phyloP scores from a whole-genome alignment of 2,329 filamentous ascomycete species.

The Geosmithia flava region DNA sequence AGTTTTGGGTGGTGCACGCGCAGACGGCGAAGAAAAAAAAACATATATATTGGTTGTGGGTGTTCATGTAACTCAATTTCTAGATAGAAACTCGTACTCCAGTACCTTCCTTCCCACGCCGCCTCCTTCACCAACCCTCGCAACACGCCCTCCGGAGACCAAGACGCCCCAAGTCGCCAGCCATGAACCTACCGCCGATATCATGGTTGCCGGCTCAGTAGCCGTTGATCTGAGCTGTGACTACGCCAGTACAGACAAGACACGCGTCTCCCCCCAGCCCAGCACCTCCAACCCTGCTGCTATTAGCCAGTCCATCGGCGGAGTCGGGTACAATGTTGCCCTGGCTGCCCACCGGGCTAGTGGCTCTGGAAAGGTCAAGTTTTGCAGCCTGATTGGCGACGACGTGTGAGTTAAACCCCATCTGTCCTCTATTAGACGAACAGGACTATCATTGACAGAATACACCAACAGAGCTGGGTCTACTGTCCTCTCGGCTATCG shows the following conservation, averaged over 20 bases:
- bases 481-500: constrained; percentile 56
- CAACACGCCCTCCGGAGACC: background rate
- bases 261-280: constrained; percentile 31
- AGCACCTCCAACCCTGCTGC: constrained; percentile 78
- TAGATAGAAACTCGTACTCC: constrained; percentile 14
- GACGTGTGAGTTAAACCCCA: constrained; percentile 43
- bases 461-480: constrained; percentile 47
- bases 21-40: constrained; percentile 9
- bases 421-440: background rate
- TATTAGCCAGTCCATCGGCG: constrained; percentile 75
- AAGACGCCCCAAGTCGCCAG: background rate
- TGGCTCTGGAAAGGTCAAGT: constrained; percentile 46
- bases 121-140: background rate
- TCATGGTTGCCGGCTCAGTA: constrained; percentile 85
- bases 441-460: background rate
- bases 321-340: constrained; percentile 87
- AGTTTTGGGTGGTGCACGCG: constrained; percentile 8
- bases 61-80: constrained; percentile 16
- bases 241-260: constrained; percentile 28
- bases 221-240: constrained; percentile 84
- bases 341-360: constrained; percentile 63
- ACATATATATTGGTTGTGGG: constrained; percentile 4
- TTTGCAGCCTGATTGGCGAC: constrained; percentile 73
- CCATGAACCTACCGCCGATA: constrained; percentile 29
- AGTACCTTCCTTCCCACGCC: background rate